These are phyloP conservation scores for Primulina eburnea DNA, from an alignment of 257 asterid species.

Conservation along the genomic window DNA sequence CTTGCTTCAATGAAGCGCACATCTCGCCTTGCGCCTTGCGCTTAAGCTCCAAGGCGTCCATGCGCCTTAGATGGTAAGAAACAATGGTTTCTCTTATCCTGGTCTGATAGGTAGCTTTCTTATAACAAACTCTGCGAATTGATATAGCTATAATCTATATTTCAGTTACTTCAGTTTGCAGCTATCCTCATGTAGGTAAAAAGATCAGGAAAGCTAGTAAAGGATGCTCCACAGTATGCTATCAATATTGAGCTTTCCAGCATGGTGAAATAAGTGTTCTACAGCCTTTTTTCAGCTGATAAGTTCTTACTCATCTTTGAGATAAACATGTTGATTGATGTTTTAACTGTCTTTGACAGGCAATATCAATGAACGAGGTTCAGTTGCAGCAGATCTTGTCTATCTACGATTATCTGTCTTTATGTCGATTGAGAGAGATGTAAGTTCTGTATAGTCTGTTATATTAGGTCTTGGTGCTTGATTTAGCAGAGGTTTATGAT, in stretches of 20 bases:
- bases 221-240: slow-evolving; percentile 81
- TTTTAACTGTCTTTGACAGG: slow-evolving; percentile 46
- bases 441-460: slow-evolving; percentile 37
- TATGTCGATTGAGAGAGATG: slow-evolving; percentile 77
- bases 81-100: not conserved
- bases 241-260: slow-evolving; percentile 51
- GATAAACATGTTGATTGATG: slow-evolving; percentile 26
- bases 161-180: slow-evolving; percentile 30
- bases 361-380: slow-evolving; percentile 63
- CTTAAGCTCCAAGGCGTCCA: too few species aligned
- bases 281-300: slow-evolving; percentile 9
- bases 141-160: slow-evolving; percentile 16
- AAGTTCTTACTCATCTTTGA: slow-evolving; percentile 18
- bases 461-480: slow-evolving; percentile 20
- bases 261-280: slow-evolving; percentile 49
- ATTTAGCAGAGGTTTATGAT: slow-evolving; percentile 13
- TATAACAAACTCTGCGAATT: slow-evolving; percentile 18
- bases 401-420: slow-evolving; percentile 62
- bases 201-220: slow-evolving; percentile 78
- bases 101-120: slow-evolving; percentile 11
- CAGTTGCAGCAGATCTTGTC: slow-evolving; percentile 74
- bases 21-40: too few species aligned
- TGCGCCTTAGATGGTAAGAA: too few species aligned
- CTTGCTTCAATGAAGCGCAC: too few species aligned
- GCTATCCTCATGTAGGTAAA: slow-evolving; percentile 63